Percentiles rank a stretch among this genome's conserved stretches.
phyloP scores from a whole-genome alignment of 306 rosid genomes.

The Ochetophila trinervis region DNA sequence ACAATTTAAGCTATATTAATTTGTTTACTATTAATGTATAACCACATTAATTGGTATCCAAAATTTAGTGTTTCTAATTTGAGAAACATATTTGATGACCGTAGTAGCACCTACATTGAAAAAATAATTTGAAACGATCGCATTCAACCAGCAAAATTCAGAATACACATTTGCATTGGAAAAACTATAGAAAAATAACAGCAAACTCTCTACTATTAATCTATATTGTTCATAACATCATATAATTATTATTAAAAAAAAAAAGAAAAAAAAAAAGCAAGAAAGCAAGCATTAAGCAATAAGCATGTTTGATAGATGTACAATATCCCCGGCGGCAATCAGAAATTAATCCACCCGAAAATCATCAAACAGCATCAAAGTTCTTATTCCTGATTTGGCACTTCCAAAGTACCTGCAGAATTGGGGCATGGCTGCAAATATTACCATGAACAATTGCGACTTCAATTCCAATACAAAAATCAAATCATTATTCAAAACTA shows the following conservation, averaged over 20 bases:
- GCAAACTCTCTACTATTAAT: background rate
- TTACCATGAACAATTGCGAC: background rate
- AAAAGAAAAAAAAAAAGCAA: slow-evolving; percentile 4
- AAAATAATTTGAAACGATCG: too few species aligned
- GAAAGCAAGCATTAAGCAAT: background rate
- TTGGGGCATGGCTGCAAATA: slow-evolving; percentile 3
- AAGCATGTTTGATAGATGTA: too few species aligned
- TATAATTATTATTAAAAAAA: too few species aligned
- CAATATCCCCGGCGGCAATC: background rate
- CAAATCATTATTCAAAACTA: background rate
- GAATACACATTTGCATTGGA: too few species aligned
- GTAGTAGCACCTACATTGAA: too few species aligned
- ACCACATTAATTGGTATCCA: too few species aligned
- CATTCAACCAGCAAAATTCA: too few species aligned
- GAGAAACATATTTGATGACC: too few species aligned
- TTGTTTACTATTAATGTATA: too few species aligned
- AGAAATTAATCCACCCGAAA: background rate
- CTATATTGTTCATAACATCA: background rate
- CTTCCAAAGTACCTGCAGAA: background rate
- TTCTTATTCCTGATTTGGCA: slow-evolving; percentile 15
- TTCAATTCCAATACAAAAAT: background rate
- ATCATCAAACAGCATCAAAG: background rate
- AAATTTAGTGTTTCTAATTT: too few species aligned
- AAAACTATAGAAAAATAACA: background rate
- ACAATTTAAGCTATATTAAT: too few species aligned